A percentile compares a stretch with the other conserved stretches of the same genome.
Evolutionary conservation across 2,329 filamentous ascomycete genomes (phyloP).

Genomic region (Colletotrichum sidae): DNA sequence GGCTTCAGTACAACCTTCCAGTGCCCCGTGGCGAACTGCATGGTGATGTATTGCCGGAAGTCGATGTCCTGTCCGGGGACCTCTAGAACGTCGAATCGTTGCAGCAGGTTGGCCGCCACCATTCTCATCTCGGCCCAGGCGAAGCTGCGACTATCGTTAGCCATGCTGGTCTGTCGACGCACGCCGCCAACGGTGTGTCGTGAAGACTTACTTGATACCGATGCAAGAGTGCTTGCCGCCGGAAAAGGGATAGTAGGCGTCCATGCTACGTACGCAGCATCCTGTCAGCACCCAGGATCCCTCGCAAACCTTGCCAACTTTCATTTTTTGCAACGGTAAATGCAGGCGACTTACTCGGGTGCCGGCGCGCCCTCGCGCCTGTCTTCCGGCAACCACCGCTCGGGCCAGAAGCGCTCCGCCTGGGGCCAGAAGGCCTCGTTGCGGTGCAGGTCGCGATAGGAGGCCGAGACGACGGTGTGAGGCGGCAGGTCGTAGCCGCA

Average conservation of each 20-base stretch:
- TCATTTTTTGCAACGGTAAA: neutral
- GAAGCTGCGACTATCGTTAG: slow-evolving; percentile 33
- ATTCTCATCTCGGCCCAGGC: slow-evolving; percentile 43
- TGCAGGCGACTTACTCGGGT: slow-evolving; percentile 14
- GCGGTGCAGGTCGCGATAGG: slow-evolving; percentile 34
- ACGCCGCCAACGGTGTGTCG: neutral
- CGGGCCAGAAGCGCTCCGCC: slow-evolving; percentile 30
- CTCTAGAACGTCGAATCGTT: slow-evolving; percentile 40
- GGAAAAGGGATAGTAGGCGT: slow-evolving; percentile 37
- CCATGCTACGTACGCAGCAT: slow-evolving; percentile 11
- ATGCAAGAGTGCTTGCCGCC: slow-evolving; percentile 43
- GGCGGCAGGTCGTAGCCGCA: slow-evolving; percentile 34
- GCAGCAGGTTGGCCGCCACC: slow-evolving; percentile 40
- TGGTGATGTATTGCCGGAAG: slow-evolving; percentile 42
- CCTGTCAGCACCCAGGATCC: neutral
- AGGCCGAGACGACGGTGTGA: slow-evolving; percentile 35
- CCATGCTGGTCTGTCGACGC: neutral
- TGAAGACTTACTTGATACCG: slow-evolving; percentile 39
- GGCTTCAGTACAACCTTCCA: slow-evolving; percentile 50
- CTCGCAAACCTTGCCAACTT: neutral
- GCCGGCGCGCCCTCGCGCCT: slow-evolving; percentile 28
- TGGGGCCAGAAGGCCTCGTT: slow-evolving; percentile 33
- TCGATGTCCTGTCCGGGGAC: slow-evolving; percentile 40
- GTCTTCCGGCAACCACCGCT: slow-evolving; percentile 30
- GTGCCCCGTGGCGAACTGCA: slow-evolving; percentile 42